phyloP scores from a whole-genome alignment of 2,329 filamentous ascomycete genomes.

The Aspergillus candidus region DNA sequence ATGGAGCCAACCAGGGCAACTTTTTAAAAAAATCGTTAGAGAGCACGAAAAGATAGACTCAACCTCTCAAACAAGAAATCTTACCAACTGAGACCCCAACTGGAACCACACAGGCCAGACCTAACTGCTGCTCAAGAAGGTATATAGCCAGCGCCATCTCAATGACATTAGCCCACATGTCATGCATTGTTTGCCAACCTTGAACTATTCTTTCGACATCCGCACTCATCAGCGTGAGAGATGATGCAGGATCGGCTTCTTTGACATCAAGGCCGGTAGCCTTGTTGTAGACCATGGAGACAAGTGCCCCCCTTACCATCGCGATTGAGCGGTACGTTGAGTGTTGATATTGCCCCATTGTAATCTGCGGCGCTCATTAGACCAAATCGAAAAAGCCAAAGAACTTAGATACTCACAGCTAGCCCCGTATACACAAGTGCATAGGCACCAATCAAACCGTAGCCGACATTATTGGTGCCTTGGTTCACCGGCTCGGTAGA shows the following conservation, averaged over 20 bases:
- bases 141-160: conserved; percentile 44
- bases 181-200: conserved; percentile 39
- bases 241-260: conserved; percentile 32
- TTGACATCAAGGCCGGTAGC: conserved; percentile 27
- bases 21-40: neutral
- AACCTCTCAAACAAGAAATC: neutral
- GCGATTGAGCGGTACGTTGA: conserved; percentile 39
- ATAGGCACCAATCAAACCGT: conserved; percentile 41
- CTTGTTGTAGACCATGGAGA: conserved; percentile 49
- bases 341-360: conserved; percentile 39
- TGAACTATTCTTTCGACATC: conserved; percentile 42
- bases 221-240: conserved; percentile 43
- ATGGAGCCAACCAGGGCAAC: conserved; percentile 33
- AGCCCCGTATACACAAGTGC: conserved; percentile 39
- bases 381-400: neutral
- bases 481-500: conserved; percentile 23
- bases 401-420: conserved; percentile 28
- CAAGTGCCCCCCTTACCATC: conserved; percentile 38
- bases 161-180: conserved; percentile 41
- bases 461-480: conserved; percentile 31
- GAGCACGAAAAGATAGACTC: no score
- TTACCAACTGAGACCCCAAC: conserved; percentile 38
- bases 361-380: conserved; percentile 20
- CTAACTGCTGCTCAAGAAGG: conserved; percentile 37
- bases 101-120: conserved; percentile 41